Evolutionary conservation across 768 basidiomycete genomes (phyloP).

Genomic region (Lentinula sp.): DNA sequence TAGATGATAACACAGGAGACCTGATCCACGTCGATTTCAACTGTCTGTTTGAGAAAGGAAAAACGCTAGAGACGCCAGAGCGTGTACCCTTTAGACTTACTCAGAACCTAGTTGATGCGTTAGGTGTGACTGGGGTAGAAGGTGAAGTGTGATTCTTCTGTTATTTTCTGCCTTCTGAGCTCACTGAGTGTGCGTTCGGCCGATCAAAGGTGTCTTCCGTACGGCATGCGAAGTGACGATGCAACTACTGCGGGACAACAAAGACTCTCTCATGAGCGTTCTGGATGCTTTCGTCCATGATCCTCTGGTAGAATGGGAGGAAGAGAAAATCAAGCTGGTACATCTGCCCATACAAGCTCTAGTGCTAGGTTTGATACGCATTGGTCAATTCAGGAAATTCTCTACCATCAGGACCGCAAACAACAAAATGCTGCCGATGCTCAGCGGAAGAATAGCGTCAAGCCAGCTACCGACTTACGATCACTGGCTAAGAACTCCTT

Average conservation of each 20-base stretch:
- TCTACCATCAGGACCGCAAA: not conserved
- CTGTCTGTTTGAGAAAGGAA: conserved; percentile 96
- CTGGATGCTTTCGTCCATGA: conserved; percentile 97
- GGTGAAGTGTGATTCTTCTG: conserved; percentile 31
- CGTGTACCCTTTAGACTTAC: conserved; percentile 93
- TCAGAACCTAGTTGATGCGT: conserved; percentile 85
- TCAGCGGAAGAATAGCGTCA: conserved; percentile 12
- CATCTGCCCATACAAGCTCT: conserved; percentile 13
- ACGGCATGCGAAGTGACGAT: conserved; percentile 89
- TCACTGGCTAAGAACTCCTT: conserved; percentile 72
- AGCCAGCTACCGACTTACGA: conserved; percentile 48
- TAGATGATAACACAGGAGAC: conserved; percentile 85
- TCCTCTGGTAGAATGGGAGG: conserved; percentile 94
- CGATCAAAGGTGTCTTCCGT: conserved; percentile 69
- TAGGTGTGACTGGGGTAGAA: conserved; percentile 92
- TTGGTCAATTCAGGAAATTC: not conserved
- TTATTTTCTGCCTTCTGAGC: not conserved
- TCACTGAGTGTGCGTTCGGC: not conserved
- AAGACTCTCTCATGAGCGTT: conserved; percentile 90
- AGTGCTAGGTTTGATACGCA: conserved; percentile 30
- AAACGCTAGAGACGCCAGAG: conserved; percentile 81
- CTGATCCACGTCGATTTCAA: conserved; percentile 97
- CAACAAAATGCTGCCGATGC: not conserved
- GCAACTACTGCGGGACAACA: conserved; percentile 81
- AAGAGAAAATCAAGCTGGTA: conserved; percentile 66